Base-by-base conservation (phyloP, 805 yeast species). In the Candida gorgasii region DNA sequence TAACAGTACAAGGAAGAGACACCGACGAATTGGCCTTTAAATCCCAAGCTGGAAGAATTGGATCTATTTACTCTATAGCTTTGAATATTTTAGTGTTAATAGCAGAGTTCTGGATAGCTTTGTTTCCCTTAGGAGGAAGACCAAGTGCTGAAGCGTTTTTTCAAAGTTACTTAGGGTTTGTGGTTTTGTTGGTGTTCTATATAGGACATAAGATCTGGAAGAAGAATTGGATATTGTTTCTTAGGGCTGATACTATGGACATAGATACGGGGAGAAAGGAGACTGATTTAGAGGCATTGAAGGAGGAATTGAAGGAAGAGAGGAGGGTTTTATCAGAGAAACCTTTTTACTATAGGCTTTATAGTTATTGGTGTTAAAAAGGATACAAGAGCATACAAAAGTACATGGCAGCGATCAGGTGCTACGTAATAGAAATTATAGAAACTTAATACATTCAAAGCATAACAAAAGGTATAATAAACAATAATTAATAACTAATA, bases 241-340 rank as follows among this genome's bases (percentile, higher is more conserved):
- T 66, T 30, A 54, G 65, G 20, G 70, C 69, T n/a, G 51, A 53
- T 43, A 59, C 63, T 17, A 59, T 69, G 39, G 73, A 69, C 39
- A 53, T 69, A 36, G 73, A 69, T 45, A 59, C 69, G 8, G 74
- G 74, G n/a, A 56, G 75, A 44, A 58, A 73, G 50, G 74, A 69
- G 35, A 58, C 63, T 19, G 73, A 68, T 48, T 50, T 67, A 41
- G 73, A 69, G 43, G 64, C 68, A 26, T 56, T 67, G 39, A 65
- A 61, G 44, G 63, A 59, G 47, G 68, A 65, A 37, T 50, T 62
- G 49, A 63, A 48, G 6, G 67, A 65, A 37, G 68, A 62, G 46
- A 53, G 64, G 46, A 58, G 53, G 4, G 40, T 63, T 4, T 55
- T 67, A 45, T 45, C 51, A 4, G 36, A 61, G 18, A 66, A 65